Base-by-base conservation (phyloP, 306 rosid genomes). In the Trifolium dubium region DNA sequence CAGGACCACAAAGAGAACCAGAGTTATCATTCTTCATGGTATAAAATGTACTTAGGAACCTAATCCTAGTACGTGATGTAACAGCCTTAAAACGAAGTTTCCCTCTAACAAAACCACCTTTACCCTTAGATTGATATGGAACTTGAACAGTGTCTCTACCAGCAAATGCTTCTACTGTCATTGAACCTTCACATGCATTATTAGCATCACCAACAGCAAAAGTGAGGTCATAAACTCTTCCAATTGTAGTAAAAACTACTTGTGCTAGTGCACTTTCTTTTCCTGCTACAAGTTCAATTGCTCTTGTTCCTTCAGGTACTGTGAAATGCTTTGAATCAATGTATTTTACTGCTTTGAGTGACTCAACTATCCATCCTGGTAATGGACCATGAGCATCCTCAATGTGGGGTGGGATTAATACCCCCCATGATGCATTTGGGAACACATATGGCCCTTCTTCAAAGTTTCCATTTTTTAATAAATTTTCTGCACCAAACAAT, bases 321-420 rank as follows among this genome's bases (percentile, higher is more conserved):
- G 74, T 5, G 73, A 77, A 92, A 51, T 92, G 98, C 1, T 64
- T 78, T 1, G 96, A 88, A 54, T 92, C 96, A 8, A 92, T 78
- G 87, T 92, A 92, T 35, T 90, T 92, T 3, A 92, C 98, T 0
- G 98, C 93, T 63, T 92, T 92, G 2, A 92, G 92, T 31, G 98
- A 90, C 30, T 90, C 96, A 3, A 92, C 83, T 3, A 90, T 88
- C 98, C 98, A 92, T 10, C 98, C 98, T 15, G 93, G 92, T 9
- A 92, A 69, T 23, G 96, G 92, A 11, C 92, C 73, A 54, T 88
- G 87, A 30, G 77, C 84, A 55, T 92, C 98, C 43, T 90, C 92
- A 5, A 87, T 81, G 79, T 81, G 80, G 30, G 98, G 91, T 71
- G 98, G 98, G 63, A 92, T 80, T 56, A 92, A 18, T 23, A 87